Percentiles rank a stretch among this genome's conserved stretches.
Evolutionary conservation across 768 basidiomycete genomes (phyloP).

Genomic region (Collybia mongolica): DNA sequence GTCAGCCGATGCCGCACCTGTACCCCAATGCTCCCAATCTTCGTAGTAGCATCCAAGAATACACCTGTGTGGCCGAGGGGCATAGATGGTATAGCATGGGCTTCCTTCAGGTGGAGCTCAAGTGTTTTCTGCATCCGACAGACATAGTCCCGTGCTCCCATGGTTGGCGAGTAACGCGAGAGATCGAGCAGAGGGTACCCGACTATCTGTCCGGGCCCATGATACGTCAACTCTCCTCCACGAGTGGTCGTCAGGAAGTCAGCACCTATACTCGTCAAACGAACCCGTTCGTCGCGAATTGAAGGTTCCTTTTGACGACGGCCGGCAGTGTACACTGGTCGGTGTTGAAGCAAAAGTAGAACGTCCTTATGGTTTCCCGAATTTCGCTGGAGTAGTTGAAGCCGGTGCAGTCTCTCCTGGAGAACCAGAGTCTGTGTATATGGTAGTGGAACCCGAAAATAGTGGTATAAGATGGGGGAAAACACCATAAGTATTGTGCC

Average conservation of each 20-base stretch:
- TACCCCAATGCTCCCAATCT: slow-evolving; percentile 95
- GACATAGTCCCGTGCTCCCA: slow-evolving; percentile 79
- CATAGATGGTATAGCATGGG: slow-evolving; percentile 54
- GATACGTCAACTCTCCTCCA: slow-evolving; percentile 95
- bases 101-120: slow-evolving; percentile 55
- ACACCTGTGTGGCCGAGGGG: slow-evolving; percentile 87
- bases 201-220: slow-evolving; percentile 96
- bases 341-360: slow-evolving; percentile 82
- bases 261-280: slow-evolving; percentile 78
- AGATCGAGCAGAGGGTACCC: slow-evolving; percentile 95
- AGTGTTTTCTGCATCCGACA: slow-evolving; percentile 77
- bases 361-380: slow-evolving; percentile 51
- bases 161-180: slow-evolving; percentile 68
- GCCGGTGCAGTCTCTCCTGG: slow-evolving; percentile 68
- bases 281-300: slow-evolving; percentile 53
- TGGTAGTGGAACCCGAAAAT: slow-evolving; percentile 75
- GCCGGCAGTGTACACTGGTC: slow-evolving; percentile 95
- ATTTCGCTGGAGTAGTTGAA: slow-evolving; percentile 56
- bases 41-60: slow-evolving; percentile 77
- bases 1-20: slow-evolving; percentile 94
- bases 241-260: slow-evolving; percentile 81
- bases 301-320: slow-evolving; percentile 73
- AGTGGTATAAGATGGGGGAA: slow-evolving; percentile 74
- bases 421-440: slow-evolving; percentile 67
- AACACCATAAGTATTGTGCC: slow-evolving; percentile 29